A percentile compares a stretch with the other conserved stretches of the same genome.
These are phyloP conservation scores for Glomus cerebriforme DNA, from an alignment of 192 early-diverging fungal genomes.

Conservation along the genomic window DNA sequence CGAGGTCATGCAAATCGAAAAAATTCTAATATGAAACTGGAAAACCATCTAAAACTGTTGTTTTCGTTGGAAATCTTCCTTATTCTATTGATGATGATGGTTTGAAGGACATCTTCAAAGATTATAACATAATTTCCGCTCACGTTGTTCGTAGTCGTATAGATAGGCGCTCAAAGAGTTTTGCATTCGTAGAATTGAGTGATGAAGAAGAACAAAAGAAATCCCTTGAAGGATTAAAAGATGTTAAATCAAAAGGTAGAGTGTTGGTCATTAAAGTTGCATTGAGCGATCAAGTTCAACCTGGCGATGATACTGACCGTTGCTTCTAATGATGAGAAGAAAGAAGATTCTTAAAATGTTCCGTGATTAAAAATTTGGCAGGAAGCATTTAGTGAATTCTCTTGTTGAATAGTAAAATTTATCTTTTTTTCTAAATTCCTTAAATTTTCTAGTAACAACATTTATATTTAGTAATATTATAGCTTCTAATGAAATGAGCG, in stretches of 20 bases:
- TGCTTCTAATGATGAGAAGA: no score
- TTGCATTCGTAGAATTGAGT: constrained; percentile 88
- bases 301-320: background rate
- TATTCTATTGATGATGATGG: constrained; percentile 70
- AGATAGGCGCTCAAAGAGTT: constrained; percentile 83
- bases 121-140: constrained; percentile 68
- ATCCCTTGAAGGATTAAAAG: constrained; percentile 64
- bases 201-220: constrained; percentile 76
- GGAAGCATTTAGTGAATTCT: background rate
- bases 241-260: constrained; percentile 66
- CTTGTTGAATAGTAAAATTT: background rate
- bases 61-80: constrained; percentile 82
- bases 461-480: background rate
- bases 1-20: constrained; percentile 37
- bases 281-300: constrained; percentile 41
- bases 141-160: constrained; percentile 68
- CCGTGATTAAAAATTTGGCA: background rate
- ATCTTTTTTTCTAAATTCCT: background rate
- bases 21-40: constrained; percentile 35
- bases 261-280: constrained; percentile 66
- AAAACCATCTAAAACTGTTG: constrained; percentile 66
- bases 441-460: background rate
- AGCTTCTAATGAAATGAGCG: no score
- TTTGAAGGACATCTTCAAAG: constrained; percentile 73
- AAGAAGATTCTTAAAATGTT: no score